Base-by-base conservation (phyloP, 2,329 filamentous ascomycete genomes). In the Pestalotiopsis sp. region DNA sequence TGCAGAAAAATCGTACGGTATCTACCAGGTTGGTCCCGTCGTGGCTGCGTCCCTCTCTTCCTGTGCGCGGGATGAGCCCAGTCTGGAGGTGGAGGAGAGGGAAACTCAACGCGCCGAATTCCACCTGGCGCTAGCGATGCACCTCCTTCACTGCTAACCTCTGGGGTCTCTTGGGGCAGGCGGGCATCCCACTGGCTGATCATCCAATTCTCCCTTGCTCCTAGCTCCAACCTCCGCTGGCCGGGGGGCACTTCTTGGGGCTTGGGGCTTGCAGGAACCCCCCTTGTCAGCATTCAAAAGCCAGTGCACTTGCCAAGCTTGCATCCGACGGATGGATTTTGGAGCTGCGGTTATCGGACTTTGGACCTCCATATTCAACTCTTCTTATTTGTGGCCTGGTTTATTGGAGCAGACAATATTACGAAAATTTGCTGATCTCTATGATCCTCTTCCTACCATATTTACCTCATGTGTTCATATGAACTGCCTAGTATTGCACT, bases 321-420 rank as follows among this genome's bases (percentile, higher is more conserved):
- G 31, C 31, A 59, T 36, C 57, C 57, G 57, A 27, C 57, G 57
- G 57, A 59, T 27, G 23, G 23, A 58, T 27, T 27, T 20, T 38
- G 17, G 38, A 9, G n/a, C 39, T 64, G 62, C 62, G 62, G 36
- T 64, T 45, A 49, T 64, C 62, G 62, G 62, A 64, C 62, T 64
- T 64, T 64, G 36, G 13, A 64, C 3, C 20, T 5, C 11, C 20
- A 23, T 49, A 27, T 45, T 23, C 39, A 12, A 23, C 38, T 23
- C 14, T 17, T 64, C 20, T 64, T 6, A 64, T 25, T 63, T 25
- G 62, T 64, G 38, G 11, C 12, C 17, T 64, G 41, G 5, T 45
- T 31, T 52, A 11, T 36, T 12, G 31, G 11, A 49, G 14, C 25
- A 13, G 27, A 41, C 36, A 39, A n/a, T 25, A 64, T 52, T 45